These are phyloP conservation scores for Porphyridium purpureum DNA, from an alignment of 23 red algal species.

Conservation along the genomic window DNA sequence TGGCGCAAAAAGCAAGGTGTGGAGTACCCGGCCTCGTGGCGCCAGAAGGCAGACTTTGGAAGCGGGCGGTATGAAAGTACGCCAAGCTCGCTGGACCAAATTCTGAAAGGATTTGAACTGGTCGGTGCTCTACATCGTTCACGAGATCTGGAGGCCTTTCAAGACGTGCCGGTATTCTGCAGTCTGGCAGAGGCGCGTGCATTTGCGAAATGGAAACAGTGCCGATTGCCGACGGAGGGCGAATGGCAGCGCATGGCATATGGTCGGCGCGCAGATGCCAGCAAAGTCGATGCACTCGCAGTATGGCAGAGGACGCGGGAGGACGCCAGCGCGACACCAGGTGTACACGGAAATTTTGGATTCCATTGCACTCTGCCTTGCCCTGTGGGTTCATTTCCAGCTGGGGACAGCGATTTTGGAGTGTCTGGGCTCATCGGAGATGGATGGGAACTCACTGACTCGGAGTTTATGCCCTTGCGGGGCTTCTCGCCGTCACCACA, in stretches of 20 bases:
- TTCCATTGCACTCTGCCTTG: neutral
- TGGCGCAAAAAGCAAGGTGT: neutral
- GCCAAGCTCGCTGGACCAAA: too few relatives aligned
- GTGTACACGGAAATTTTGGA: conserved; percentile 18
- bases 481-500: conserved; percentile 26
- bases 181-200: conserved; percentile 85
- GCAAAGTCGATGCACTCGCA: too few relatives aligned
- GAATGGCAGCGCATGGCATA: conserved; percentile 50
- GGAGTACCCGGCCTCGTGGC: neutral
- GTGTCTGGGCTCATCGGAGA: conserved; percentile 67
- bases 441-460: conserved; percentile 78
- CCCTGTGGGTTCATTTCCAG: conserved; percentile 2
- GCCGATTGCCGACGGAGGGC: conserved; percentile 36
- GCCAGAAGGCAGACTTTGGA: too few relatives aligned
- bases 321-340: neutral
- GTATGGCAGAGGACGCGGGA: neutral
- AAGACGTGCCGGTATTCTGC: conserved; percentile 38
- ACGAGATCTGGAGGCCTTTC: too few relatives aligned
- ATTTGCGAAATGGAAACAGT: conserved; percentile 50
- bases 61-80: too few relatives aligned
- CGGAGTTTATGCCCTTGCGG: conserved; percentile 29
- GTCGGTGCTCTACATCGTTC: too few relatives aligned
- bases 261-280: conserved; percentile 3
- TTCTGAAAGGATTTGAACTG: too few relatives aligned
- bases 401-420: conserved; percentile 2